Evolutionary conservation across 2,329 filamentous ascomycete genomes (phyloP).

Genomic region (Colletotrichum gloeosporioides): DNA sequence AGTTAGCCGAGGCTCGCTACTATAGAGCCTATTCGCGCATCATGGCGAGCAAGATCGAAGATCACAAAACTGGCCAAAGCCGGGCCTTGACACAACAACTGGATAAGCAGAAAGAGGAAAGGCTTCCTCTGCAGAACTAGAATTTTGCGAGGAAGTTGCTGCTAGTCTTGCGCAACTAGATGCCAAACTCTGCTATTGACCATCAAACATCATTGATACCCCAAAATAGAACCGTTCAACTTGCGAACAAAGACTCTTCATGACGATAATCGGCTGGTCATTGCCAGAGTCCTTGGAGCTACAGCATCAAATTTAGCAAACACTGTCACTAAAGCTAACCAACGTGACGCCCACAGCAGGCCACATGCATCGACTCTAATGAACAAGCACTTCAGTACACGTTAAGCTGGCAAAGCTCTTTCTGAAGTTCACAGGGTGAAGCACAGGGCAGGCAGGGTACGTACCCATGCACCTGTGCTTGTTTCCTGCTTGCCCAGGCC

Average conservation of each 20-base stretch:
- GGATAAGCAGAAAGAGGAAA: neutral
- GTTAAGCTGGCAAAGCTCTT: neutral
- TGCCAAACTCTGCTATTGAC: neutral
- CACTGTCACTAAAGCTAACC: neutral
- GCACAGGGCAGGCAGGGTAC: constrained; percentile 1
- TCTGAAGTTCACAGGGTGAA: neutral
- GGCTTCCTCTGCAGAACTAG: neutral
- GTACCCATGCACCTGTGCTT: neutral
- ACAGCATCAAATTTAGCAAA: neutral
- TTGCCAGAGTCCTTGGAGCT: neutral
- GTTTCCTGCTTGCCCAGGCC: neutral
- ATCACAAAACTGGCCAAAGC: neutral
- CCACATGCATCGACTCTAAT: neutral
- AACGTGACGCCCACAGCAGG: neutral
- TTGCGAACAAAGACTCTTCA: neutral
- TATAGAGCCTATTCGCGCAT: neutral
- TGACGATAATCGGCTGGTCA: neutral
- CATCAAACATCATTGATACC: neutral
- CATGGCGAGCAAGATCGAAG: neutral
- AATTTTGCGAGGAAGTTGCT: neutral
- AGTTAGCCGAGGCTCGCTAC: neutral
- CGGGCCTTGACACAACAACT: neutral
- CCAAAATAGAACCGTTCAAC: neutral
- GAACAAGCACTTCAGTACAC: neutral
- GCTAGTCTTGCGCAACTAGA: neutral